Evolutionary conservation across 2,329 filamentous ascomycete species (phyloP), one percentile per base, ranked within the genome.

Genomic region (Neofusicoccum sp.): DNA sequence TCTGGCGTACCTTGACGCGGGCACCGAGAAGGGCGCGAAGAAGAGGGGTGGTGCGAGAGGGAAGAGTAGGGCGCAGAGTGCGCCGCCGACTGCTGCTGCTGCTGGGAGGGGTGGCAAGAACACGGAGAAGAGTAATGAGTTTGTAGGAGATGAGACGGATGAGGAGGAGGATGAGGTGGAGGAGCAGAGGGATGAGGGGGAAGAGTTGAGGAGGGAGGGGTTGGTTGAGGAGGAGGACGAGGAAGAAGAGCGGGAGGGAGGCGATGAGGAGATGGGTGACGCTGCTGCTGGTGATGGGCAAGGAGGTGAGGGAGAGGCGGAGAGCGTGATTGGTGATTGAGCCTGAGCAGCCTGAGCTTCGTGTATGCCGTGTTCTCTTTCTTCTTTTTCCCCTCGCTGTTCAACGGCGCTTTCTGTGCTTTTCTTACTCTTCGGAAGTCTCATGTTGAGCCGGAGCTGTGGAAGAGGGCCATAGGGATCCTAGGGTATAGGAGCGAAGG

Each of bases 1-100:
- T 6, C 79, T 96, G 4, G 84, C 86, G 7, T 95, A 89, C 72
- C 79, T 98, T 3, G 92, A 96, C 68, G 85, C 89, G 61, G 80
- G 82, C n/a, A 62, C 63, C 3, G 65, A 71, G 51, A 83, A 80
- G 69, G 77, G 75, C 65, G 71, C 73, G 34, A 68, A 67, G 59
- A 77, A 72, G 58, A 80, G 77, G 68, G 69, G 75, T 41, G 77
- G 74, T 63, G 70, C 70, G 64, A 71, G 71, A 60, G 70, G 68
- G 36, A 76, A 75, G 71, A 43, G 60, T n/a, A 69, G 66, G 61
- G 48, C 45, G 20, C 63, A 80, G 3, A 58, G 41, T 28, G 47
- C 47, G 11, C 45, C 58, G 14, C 33, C 44, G 3, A n/a, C n/a
- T 36, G 36, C 43, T 60, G 20, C 12, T 63, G 43, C 14, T 58